phyloP scores from a whole-genome alignment of 345 rosid genomes.

The Passiflora organensis region DNA sequence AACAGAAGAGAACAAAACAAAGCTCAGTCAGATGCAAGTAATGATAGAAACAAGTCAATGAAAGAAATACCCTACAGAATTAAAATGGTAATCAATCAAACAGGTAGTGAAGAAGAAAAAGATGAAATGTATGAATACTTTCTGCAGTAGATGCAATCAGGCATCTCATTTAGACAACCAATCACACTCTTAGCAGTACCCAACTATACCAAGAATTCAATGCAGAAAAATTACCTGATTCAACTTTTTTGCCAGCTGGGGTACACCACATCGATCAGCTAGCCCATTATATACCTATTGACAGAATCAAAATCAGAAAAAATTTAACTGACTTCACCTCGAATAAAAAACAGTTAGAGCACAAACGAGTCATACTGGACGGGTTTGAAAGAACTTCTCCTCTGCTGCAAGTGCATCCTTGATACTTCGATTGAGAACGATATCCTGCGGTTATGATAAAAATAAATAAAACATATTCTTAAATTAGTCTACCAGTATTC shows the following conservation, averaged over 20 bases:
- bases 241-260: constrained; percentile 90
- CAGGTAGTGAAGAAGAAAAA: neutral
- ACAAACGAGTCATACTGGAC: constrained; percentile 8
- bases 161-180: neutral
- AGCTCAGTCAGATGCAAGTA: neutral
- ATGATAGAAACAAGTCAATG: neutral
- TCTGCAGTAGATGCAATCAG: neutral
- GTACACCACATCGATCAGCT: constrained; percentile 93
- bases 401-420: constrained; percentile 78
- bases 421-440: constrained; percentile 69
- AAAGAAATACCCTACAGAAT: neutral
- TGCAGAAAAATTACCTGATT: constrained; percentile 57
- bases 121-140: neutral
- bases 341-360: constrained; percentile 7
- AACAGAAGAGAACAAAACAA: constrained; percentile 8
- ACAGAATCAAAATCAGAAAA: neutral
- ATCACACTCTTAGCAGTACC: neutral
- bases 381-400: neutral
- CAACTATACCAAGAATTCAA: neutral
- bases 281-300: constrained; percentile 67
- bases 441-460: constrained; percentile 47
- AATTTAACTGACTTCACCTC: neutral
- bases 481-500: too few relatives aligned
- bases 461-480: neutral
- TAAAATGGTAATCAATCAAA: neutral